Evolutionary conservation across 1,284 basidiomycete genomes (phyloP).

Genomic region (Afroboletus lepidellus): DNA sequence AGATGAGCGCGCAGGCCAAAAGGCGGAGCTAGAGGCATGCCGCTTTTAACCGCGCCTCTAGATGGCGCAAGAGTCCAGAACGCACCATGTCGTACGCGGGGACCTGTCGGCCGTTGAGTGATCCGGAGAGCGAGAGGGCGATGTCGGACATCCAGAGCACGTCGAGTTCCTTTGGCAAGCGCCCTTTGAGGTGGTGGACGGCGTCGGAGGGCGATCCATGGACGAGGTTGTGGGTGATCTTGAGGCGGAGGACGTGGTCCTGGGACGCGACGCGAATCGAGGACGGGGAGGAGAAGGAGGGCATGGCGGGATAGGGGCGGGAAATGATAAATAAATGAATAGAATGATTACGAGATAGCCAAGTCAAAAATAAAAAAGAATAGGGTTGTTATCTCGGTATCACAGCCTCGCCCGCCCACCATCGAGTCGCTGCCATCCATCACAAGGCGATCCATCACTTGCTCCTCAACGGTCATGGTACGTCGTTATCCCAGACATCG

Average conservation of each 20-base stretch:
- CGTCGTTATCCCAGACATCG: constrained; percentile 16
- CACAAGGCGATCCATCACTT: constrained; percentile 16
- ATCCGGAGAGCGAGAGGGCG: constrained; percentile 52
- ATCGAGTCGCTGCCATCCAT: constrained; percentile 19
- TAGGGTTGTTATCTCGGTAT: constrained; percentile 27
- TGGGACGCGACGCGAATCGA: constrained; percentile 34
- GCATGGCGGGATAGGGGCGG: constrained; percentile 31
- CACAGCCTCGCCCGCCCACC: constrained; percentile 33
- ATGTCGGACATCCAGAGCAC: constrained; percentile 52
- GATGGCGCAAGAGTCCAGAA: constrained; percentile 51
- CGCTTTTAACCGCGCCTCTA: constrained; percentile 50
- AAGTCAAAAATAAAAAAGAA: constrained; percentile 21
- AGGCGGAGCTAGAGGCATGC: constrained; percentile 36
- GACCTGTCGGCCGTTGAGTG: constrained; percentile 43
- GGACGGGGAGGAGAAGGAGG: constrained; percentile 37
- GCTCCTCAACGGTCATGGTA: constrained; percentile 32
- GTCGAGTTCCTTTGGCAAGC: constrained; percentile 48
- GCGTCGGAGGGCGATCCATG: constrained; percentile 37
- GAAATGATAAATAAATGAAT: constrained; percentile 14
- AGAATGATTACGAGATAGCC: constrained; percentile 28
- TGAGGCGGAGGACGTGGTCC: constrained; percentile 34
- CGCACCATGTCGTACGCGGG: constrained; percentile 39
- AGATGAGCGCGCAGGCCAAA: constrained; percentile 17
- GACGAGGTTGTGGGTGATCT: constrained; percentile 39
- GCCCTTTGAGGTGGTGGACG: constrained; percentile 35